Conservation (phyloP, 108 stramenopile species). For the Cyclotella baltica region DNA sequence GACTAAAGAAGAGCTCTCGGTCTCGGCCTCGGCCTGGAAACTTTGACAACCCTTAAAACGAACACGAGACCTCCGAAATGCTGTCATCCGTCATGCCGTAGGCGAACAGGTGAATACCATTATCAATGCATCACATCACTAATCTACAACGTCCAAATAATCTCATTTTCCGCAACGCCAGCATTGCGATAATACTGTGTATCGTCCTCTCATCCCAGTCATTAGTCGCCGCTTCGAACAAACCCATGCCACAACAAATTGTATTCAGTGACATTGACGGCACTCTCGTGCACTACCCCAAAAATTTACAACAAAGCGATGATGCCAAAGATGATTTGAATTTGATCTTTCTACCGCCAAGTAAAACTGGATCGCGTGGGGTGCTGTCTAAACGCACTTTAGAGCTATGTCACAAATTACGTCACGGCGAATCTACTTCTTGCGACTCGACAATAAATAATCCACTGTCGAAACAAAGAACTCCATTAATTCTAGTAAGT, state of each 20-base stretch:
- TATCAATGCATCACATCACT: too few species aligned
- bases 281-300: constrained; percentile 82
- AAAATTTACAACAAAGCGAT: not conserved
- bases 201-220: too few species aligned
- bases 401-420: constrained; percentile 52
- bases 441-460: not conserved
- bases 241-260: constrained; percentile 12
- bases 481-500: constrained; percentile 72
- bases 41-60: too few species aligned
- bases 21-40: too few species aligned
- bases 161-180: too few species aligned
- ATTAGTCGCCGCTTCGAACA: too few species aligned
- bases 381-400: constrained; percentile 60
- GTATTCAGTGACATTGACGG: constrained; percentile 87
- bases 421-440: constrained; percentile 14
- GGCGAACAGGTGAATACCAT: too few species aligned
- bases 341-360: constrained; percentile 65
- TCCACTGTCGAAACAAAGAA: constrained; percentile 2
- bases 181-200: too few species aligned
- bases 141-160: too few species aligned
- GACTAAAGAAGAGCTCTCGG: too few species aligned
- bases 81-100: too few species aligned
- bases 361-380: constrained; percentile 72
- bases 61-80: too few species aligned
- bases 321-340: constrained; percentile 1